Percentiles rank a stretch among this genome's conserved stretches.
Evolutionary conservation across 495 filamentous ascomycete genomes (phyloP).

Genomic region (Podospora bellae-mahoneyi): DNA sequence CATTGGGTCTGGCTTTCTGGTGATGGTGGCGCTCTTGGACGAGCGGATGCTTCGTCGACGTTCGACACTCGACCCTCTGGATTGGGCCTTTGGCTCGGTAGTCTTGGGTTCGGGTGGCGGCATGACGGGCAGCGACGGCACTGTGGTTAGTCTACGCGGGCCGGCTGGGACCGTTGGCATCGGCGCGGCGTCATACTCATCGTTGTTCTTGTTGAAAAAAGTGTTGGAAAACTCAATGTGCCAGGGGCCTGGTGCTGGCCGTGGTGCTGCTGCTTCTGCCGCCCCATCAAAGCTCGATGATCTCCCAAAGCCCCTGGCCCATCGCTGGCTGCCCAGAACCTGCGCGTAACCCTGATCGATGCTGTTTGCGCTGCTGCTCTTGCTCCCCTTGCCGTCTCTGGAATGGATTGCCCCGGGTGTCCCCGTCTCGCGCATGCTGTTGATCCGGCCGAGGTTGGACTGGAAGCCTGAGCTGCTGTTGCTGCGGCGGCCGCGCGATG

Average conservation of each 20-base stretch:
- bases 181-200: conserved; percentile 76
- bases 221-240: conserved; percentile 44
- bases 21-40: conserved; percentile 51
- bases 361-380: conserved; percentile 67
- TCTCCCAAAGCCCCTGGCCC: conserved; percentile 55
- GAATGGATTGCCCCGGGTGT: conserved; percentile 45
- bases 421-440: conserved; percentile 54
- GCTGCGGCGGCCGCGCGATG: conserved; percentile 68
- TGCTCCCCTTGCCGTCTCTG: conserved; percentile 62
- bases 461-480: conserved; percentile 77
- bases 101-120: conserved; percentile 37
- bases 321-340: conserved; percentile 53
- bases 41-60: conserved; percentile 63
- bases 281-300: conserved; percentile 79
- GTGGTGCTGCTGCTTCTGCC: conserved; percentile 41
- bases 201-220: conserved; percentile 34
- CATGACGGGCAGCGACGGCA: conserved; percentile 46
- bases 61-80: conserved; percentile 33
- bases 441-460: conserved; percentile 57
- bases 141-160: conserved; percentile 54
- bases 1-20: conserved; percentile 34
- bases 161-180: conserved; percentile 83
- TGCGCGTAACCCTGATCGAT: conserved; percentile 61
- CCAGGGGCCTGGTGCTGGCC: conserved; percentile 35
- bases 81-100: conserved; percentile 31